Evolutionary conservation across 306 rosid genomes (phyloP), one percentile per base, ranked within the genome.

Genomic region (Gleditsia sinensis): DNA sequence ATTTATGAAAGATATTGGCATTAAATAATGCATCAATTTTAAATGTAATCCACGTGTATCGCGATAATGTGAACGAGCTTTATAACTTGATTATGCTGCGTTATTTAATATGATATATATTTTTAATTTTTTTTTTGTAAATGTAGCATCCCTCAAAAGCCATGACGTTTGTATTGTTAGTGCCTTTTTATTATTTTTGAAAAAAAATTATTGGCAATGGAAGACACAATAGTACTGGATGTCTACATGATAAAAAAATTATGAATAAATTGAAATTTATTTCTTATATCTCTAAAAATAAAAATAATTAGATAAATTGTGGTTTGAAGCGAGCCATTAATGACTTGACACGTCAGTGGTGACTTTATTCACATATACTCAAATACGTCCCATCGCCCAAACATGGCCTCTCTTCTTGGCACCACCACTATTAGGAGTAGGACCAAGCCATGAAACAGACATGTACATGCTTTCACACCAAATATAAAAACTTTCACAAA

Each of bases 341-440:
- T 9, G 56, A 24, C 5, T 49, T 67, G 30, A 60, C 43, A 45
- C 54, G 39, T 32, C 54, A 67, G 43, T 67, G 27, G 17, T 23
- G 60, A 69, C 24, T 14, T 73, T 60, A 69, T 14, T 55, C 5
- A 67, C 62, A 59, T 59, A 34, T 21, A 32, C 34, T 33, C 4
- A 27, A 48, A 65, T 48, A 66, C 37, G 72, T 55, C 17, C 59
- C 73, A 61, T 28, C 2, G 7, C 12, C 59, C 42, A 56, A 28
- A n/a, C 51, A 69, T 61, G 83, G 61, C 58, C 45, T 24, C 14
- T 73, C 9, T 53, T 64, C 45, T 20, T 32, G 77, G 57, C 53
- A 75, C 55, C 67, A 25, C 86, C 86, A 78, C 80, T 82, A 82
- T 56, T 37, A 76, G 46, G 28, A 55, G 32, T 57, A 21, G 49